Evolutionary conservation across 1,139 yeast species (phyloP).

Genomic region (Candida neerlandica): DNA sequence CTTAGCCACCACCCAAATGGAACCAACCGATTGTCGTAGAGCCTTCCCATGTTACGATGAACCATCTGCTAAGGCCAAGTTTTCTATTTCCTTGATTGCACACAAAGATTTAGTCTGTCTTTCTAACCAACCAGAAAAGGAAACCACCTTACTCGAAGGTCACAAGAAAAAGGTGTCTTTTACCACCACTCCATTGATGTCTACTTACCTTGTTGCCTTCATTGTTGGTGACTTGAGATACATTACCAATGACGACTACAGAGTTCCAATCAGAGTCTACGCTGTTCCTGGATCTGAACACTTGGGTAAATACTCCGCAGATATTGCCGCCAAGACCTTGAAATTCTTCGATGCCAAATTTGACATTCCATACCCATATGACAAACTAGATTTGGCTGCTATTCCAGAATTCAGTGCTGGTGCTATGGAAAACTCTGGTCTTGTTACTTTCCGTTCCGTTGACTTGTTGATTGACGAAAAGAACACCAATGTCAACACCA

Average conservation of each 20-base stretch:
- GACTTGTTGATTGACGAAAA: constrained; percentile 53
- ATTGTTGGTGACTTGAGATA: constrained; percentile 77
- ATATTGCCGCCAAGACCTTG: constrained; percentile 54
- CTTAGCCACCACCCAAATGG: constrained; percentile 85
- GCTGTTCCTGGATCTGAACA: constrained; percentile 56
- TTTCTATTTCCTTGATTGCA: constrained; percentile 65
- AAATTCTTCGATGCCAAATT: constrained; percentile 53
- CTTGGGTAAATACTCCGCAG: constrained; percentile 52
- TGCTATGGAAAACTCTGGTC: constrained; percentile 67
- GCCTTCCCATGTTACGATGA: constrained; percentile 93
- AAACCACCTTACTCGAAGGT: constrained; percentile 45
- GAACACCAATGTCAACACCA: constrained; percentile 45
- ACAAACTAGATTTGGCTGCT: constrained; percentile 59
- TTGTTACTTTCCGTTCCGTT: constrained; percentile 56
- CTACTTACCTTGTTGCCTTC: constrained; percentile 79
- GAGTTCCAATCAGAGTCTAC: constrained; percentile 61
- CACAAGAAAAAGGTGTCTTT: constrained; percentile 53
- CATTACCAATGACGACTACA: constrained; percentile 64
- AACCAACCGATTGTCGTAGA: constrained; percentile 85
- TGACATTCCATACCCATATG: constrained; percentile 61
- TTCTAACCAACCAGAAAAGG: constrained; percentile 76
- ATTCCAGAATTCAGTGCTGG: constrained; percentile 61
- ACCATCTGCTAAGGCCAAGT: constrained; percentile 81
- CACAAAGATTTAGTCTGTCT: constrained; percentile 63
- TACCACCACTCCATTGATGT: constrained; percentile 69